Conservation (phyloP, 352 stramenopile species). For the Elongisporangium anandrum region DNA sequence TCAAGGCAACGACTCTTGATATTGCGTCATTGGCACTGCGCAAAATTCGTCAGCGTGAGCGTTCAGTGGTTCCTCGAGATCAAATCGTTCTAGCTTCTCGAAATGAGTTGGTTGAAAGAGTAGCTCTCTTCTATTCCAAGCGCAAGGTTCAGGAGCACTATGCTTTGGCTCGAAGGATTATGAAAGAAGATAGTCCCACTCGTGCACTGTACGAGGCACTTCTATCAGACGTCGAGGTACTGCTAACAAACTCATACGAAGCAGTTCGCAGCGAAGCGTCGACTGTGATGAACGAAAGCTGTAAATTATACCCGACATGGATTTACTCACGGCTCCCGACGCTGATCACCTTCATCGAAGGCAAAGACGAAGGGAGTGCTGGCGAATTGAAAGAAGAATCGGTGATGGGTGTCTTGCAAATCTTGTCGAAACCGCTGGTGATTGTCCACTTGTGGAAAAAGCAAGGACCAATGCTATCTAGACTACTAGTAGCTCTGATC, state of each 20-base stretch:
- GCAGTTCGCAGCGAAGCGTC: conserved; percentile 34
- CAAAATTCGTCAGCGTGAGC: conserved; percentile 17
- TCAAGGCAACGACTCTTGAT: conserved; percentile 45
- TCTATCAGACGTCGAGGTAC: conserved; percentile 35
- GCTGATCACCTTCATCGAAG: conserved; percentile 45
- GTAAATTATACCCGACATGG: conserved; percentile 53
- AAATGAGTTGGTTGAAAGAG: conserved; percentile 66
- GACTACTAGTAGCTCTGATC: conserved; percentile 39
- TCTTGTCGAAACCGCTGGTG: conserved; percentile 33
- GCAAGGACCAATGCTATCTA: conserved; percentile 24
- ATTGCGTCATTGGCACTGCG: conserved; percentile 40
- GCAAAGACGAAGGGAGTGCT: conserved; percentile 16
- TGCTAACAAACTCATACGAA: conserved; percentile 59
- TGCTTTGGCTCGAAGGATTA: conserved; percentile 40
- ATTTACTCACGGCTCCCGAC: conserved; percentile 32
- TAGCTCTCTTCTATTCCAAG: conserved; percentile 56
- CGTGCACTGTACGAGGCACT: conserved; percentile 36
- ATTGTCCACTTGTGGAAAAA: conserved; percentile 47
- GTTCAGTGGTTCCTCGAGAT: conserved; percentile 6
- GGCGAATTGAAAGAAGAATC: conserved; percentile 32
- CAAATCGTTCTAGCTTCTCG: conserved; percentile 38
- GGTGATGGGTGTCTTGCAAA: conserved; percentile 22
- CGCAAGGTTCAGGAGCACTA: conserved; percentile 64
- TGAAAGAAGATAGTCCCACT: conserved; percentile 14
- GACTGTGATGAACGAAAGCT: conserved; percentile 44